Evolutionary conservation across 306 rosid genomes (phyloP).

Genomic region (Cucurbita maxima): DNA sequence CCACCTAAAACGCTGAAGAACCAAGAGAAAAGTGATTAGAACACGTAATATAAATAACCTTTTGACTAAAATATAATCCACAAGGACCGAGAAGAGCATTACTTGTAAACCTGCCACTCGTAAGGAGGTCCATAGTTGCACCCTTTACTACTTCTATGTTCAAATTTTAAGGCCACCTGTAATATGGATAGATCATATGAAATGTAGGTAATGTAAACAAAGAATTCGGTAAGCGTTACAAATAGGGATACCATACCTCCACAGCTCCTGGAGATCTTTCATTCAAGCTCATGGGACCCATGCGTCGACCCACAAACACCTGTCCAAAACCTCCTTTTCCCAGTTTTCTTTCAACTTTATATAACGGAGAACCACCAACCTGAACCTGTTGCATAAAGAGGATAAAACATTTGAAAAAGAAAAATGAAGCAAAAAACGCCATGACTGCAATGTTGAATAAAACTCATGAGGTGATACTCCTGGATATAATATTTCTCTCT

Average conservation of each 20-base stretch:
- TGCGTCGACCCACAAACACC: slow-evolving; percentile 82
- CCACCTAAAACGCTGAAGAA: slow-evolving; percentile 30
- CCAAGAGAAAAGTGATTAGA: neutral
- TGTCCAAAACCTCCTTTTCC: slow-evolving; percentile 99
- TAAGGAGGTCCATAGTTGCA: slow-evolving; percentile 77
- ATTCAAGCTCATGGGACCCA: slow-evolving; percentile 26
- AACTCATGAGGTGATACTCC: neutral
- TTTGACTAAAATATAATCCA: neutral
- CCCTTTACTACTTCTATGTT: slow-evolving; percentile 83
- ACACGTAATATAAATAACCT: neutral
- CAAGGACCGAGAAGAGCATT: neutral
- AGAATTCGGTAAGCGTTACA: neutral
- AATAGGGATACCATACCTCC: slow-evolving; percentile 33
- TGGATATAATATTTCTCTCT: too few species aligned
- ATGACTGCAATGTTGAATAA: neutral
- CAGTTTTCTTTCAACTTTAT: slow-evolving; percentile 28
- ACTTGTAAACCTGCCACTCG: slow-evolving; percentile 78
- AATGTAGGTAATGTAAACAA: neutral
- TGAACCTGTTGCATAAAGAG: slow-evolving; percentile 21
- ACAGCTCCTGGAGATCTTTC: slow-evolving; percentile 64
- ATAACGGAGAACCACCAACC: slow-evolving; percentile 41
- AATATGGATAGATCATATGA: neutral
- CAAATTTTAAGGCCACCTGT: slow-evolving; percentile 90
- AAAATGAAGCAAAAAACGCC: neutral
- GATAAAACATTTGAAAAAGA: neutral